These are phyloP conservation scores for Nakazawaea ambrosiae DNA, from an alignment of 805 yeast genomes.

Conservation along the genomic window DNA sequence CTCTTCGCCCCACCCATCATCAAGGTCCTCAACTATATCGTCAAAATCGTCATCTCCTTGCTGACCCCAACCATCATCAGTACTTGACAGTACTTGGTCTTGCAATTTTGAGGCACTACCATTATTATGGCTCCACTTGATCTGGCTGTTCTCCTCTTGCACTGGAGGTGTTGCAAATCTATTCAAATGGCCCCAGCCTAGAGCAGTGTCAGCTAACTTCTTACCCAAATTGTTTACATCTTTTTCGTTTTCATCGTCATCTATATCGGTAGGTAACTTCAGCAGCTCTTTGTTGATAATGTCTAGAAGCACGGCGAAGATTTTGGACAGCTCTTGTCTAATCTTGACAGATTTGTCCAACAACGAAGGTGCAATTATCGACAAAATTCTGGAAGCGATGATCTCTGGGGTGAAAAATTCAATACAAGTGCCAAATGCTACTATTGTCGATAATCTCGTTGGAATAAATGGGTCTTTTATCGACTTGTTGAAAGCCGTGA, in stretches of 20 bases:
- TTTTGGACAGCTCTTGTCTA: conserved; percentile 61
- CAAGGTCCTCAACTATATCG: conserved; percentile 6
- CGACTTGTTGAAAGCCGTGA: conserved; percentile 82
- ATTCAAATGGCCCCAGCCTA: conserved; percentile 12
- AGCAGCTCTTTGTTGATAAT: conserved; percentile 44
- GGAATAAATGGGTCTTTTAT: conserved; percentile 73
- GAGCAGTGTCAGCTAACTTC: conserved; percentile 19
- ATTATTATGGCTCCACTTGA: conserved; percentile 6
- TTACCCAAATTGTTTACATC: conserved; percentile 7
- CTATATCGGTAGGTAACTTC: conserved; percentile 21
- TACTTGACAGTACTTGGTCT: no score
- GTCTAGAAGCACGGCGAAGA: conserved; percentile 55
- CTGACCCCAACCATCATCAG: no score
- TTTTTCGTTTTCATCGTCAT: conserved; percentile 12
- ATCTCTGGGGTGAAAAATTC: conserved; percentile 67
- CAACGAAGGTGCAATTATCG: conserved; percentile 78
- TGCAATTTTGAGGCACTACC: background rate
- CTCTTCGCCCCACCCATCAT: conserved; percentile 12
- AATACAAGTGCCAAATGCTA: conserved; percentile 60
- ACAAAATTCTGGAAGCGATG: conserved; percentile 72
- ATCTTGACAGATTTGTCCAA: conserved; percentile 69
- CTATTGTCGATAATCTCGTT: conserved; percentile 67
- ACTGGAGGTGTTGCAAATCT: conserved; percentile 14
- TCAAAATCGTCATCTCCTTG: conserved; percentile 4
- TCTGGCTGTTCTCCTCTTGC: conserved; percentile 15